phyloP scores from a whole-genome alignment of 208 protist genomes.

The Acanthamoeba sp. region DNA sequence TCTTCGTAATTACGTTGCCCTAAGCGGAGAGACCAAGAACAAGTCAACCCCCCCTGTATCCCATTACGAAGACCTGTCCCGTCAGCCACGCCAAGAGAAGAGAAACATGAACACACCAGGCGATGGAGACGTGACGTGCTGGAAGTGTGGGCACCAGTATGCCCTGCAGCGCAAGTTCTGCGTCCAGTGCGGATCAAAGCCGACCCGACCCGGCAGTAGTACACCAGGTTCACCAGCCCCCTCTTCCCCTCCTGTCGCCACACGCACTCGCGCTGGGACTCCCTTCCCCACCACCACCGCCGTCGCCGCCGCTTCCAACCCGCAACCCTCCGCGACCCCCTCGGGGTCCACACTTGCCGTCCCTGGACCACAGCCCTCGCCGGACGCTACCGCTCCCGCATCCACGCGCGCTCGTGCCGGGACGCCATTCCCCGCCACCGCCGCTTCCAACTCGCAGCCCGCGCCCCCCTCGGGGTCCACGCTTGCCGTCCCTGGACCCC shows the following conservation, averaged over 20 bases:
- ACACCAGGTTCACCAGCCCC: background rate
- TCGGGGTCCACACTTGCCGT: no score
- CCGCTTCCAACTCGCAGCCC: background rate
- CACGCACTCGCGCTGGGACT: background rate
- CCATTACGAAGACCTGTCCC: no score
- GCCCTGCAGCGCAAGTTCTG: slow-evolving; percentile 46
- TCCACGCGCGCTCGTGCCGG: no score
- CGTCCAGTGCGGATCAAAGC: slow-evolving; percentile 17
- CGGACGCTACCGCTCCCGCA: no score
- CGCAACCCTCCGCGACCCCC: background rate
- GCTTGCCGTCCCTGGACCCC: background rate
- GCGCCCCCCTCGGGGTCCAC: no score
- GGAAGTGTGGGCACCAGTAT: slow-evolving; percentile 41
- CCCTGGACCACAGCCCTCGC: no score
- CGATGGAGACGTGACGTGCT: slow-evolving; percentile 25
- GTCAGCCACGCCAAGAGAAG: background rate
- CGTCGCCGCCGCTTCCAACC: background rate
- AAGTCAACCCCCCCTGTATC: background rate
- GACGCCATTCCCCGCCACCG: background rate
- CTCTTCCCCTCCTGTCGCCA: background rate
- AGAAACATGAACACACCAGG: background rate
- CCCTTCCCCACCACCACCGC: background rate
- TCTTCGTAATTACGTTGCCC: background rate
- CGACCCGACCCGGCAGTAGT: slow-evolving; percentile 9
- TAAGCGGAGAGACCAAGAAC: background rate